A percentile compares a stretch with the other conserved stretches of the same genome.
These are phyloP conservation scores for Crithidia fasciculata DNA, from an alignment of 208 protist species.

Conservation along the genomic window DNA sequence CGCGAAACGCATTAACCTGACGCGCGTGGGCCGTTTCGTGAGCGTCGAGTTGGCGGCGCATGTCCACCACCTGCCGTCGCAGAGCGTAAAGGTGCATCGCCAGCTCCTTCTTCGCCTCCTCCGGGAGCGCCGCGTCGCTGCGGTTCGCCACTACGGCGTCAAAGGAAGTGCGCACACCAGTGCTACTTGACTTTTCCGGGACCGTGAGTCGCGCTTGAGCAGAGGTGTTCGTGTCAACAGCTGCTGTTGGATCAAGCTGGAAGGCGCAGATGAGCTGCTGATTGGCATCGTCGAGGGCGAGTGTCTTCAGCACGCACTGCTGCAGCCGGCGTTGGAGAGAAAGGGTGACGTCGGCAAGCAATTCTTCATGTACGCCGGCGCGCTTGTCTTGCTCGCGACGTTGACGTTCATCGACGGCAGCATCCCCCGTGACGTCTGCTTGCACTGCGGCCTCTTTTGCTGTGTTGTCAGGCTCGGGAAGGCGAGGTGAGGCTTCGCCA, in stretches of 20 bases:
- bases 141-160: slow-evolving; percentile 1
- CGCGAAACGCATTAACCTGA: slow-evolving; percentile 19
- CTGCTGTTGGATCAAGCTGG: not conserved
- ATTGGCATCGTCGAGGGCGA: slow-evolving; percentile 61
- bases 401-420: not conserved
- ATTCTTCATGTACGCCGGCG: slow-evolving; percentile 11
- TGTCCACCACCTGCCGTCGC: slow-evolving; percentile 42
- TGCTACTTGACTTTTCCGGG: not conserved
- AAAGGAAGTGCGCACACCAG: too few relatives aligned
- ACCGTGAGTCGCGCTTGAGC: not conserved
- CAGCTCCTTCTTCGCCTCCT: slow-evolving; percentile 53
- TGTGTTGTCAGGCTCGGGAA: too few relatives aligned
- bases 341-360: slow-evolving; percentile 38
- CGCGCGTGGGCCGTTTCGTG: slow-evolving; percentile 31
- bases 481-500: too few relatives aligned
- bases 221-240: not conserved
- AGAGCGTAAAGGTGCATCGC: slow-evolving; percentile 66
- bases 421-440: not conserved
- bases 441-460: not conserved
- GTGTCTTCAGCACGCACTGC: slow-evolving; percentile 47
- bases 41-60: slow-evolving; percentile 38
- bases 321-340: slow-evolving; percentile 55
- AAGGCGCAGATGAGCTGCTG: slow-evolving; percentile 58
- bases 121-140: slow-evolving; percentile 19
- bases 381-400: slow-evolving; percentile 7